Conservation (phyloP, 208 protist species). For the Acanthamoeba royreba region DNA sequence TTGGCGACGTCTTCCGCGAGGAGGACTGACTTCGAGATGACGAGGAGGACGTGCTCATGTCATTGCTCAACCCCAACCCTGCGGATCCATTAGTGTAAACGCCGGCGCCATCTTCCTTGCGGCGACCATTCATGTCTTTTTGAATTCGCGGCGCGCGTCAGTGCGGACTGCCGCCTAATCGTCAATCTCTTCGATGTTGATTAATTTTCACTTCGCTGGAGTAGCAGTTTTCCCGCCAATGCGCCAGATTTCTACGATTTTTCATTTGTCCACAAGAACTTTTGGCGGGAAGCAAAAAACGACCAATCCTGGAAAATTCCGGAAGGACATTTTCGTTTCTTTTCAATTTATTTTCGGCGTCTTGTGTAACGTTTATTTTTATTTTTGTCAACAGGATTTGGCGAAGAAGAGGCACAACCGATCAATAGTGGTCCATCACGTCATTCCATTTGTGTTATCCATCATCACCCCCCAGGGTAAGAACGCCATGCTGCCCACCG, state of each 20-base stretch:
- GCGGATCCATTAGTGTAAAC: not conserved
- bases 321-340: too few relatives aligned
- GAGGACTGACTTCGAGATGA: not conserved
- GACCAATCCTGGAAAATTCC: too few relatives aligned
- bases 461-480: too few relatives aligned
- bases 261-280: too few relatives aligned
- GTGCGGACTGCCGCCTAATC: too few relatives aligned
- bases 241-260: too few relatives aligned
- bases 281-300: too few relatives aligned
- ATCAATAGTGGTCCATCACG: not conserved
- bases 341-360: not conserved
- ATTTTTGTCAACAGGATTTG: not conserved
- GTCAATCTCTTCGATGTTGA: too few relatives aligned
- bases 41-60: not conserved
- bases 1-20: not conserved
- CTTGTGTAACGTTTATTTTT: too few relatives aligned
- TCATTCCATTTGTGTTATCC: not conserved
- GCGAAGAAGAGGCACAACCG: not conserved
- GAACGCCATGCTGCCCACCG: not conserved
- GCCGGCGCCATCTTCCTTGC: not conserved
- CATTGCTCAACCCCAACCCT: not conserved
- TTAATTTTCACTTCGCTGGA: too few relatives aligned
- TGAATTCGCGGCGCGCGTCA: too few relatives aligned
- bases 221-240: too few relatives aligned
- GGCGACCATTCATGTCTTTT: not conserved